Base-by-base conservation (phyloP, 768 basidiomycete genomes). In the Coprinellus micaceus region DNA sequence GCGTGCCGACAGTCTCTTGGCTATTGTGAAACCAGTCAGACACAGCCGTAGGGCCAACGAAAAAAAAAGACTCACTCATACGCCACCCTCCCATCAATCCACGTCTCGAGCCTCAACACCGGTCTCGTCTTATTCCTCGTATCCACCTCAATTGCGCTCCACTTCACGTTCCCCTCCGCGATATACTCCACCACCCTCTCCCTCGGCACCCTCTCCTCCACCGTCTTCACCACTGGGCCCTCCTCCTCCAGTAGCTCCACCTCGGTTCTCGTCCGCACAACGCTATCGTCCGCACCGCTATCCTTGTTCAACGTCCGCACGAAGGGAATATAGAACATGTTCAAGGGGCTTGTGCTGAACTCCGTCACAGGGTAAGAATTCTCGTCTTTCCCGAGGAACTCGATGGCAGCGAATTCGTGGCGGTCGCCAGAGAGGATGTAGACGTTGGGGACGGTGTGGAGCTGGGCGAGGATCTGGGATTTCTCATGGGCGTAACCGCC, bases 331-430 rank as follows among this genome's bases (percentile, higher is more conserved):
- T 83, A 82, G 69, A 86, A 86, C 83, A 83, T 84, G 71, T 77
- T 86, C 64, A 88, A 64, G 4, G 89, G 89, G 58, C 78, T 80
- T 5, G 88, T 89, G 22, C 85, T 87, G 57, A 89, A 76, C 64
- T 91, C 89, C 43, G 74, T 68, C 25, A 88, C 75, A 7, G 72
- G 60, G 58, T 83, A 73, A 4, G 69, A 60, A 41, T 66, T 51
- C 52, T 66, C 54, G 58, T 72, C 65, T 43, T 67, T 59, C 56
- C 75, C 63, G 52, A 73, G 76, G 66, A 83, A 86, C 69, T 86
- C 82, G 60, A 89, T 78, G 4, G 81, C 82, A 1, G 88, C 88
- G 62, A 90, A 91, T 69, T 91, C 89, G 66, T 91, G 89, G 21
- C 89, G 77, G 65, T 90, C 89, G 7, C 88, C 89, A 2, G 83